A percentile compares a stretch with the other conserved stretches of the same genome.
Conservation (phyloP, 176 grass and related monocot genomes). For the Stipa capillata region DNA sequence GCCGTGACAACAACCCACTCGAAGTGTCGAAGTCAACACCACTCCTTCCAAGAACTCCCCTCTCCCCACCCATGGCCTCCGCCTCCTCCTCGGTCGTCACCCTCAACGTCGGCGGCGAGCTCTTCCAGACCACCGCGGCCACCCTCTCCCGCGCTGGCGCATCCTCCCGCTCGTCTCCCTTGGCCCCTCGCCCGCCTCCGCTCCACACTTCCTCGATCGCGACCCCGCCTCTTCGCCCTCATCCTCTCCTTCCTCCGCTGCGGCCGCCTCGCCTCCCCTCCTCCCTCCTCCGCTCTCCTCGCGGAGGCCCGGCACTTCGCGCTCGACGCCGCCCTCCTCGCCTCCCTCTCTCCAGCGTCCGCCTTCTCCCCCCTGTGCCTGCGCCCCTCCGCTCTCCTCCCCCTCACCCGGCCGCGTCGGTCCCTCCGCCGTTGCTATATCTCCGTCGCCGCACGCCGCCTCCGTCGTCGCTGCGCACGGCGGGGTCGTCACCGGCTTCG, state of each 20-base stretch:
- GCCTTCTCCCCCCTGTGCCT: background rate
- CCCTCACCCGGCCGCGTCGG: background rate
- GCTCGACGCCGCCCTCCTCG: constrained; percentile 20
- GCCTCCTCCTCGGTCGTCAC: constrained; percentile 33
- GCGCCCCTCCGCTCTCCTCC: background rate
- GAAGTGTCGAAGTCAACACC: background rate
- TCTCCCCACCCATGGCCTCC: constrained; percentile 22
- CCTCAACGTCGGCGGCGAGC: constrained; percentile 71
- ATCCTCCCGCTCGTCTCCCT: constrained; percentile 52
- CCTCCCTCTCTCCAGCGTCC: constrained; percentile 1
- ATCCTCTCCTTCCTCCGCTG: constrained; percentile 57
- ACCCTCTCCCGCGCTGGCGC: constrained; percentile 63
- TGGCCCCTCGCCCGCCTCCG: background rate
- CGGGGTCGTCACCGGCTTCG: constrained; percentile 49
- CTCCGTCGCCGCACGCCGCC: constrained; percentile 6
- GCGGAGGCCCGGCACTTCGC: constrained; percentile 36
- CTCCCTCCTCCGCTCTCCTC: constrained; percentile 33
- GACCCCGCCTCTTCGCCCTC: constrained; percentile 37
- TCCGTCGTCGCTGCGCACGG: constrained; percentile 58
- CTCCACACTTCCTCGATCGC: constrained; percentile 59
- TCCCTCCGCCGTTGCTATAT: constrained; percentile 30
- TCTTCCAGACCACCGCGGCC: constrained; percentile 62
- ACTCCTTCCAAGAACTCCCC: background rate
- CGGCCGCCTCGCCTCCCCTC: constrained; percentile 21
- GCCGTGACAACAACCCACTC: no score